Base-by-base conservation (phyloP, 192 early-diverging fungal species). In the Umbelopsis sp. region DNA sequence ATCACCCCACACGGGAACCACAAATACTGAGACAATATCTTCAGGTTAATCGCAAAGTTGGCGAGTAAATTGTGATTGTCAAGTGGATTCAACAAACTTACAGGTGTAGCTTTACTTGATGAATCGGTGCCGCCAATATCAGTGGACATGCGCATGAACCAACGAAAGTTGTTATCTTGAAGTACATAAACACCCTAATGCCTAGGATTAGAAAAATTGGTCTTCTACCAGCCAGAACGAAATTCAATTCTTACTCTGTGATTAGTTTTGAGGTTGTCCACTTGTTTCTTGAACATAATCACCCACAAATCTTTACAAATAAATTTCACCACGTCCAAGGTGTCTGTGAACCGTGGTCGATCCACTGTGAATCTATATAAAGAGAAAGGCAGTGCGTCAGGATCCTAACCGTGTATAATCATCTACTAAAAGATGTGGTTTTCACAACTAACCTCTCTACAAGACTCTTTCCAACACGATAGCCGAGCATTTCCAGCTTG, bases 221-320 rank as follows among this genome's bases (percentile, higher is more conserved):
- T 22, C 16, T 49, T 25, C 50, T 9, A 31, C 14, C 25, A 52
- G 22, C 7, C 34, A n/a, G 9, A 10, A 32, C 36, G 5, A 16
- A 66, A 25, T 47, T 45, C 9, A 17, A 24, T 12, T 65, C 83
- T 66, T 74, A 95, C 93, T 41, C 95, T 82, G 72, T 98, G 98
- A 81, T 99, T 99, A 11, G 98, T 98, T 79, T 99, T 99, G 12
- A 99, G 83, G 72, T 98, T 98, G 74, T 99, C 98, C 43, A 99
- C 90, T 76, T 99, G 96, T 69, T 98, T 96, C 77, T 96, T 95
- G 76, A 98, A 99, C 51, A 97, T 79, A 36, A 91, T 81, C 54
- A 91, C 91, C 98, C 98, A 99, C 25, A 97, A 86, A 62, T 99
- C 98, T 78, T 98, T 98, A 85, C 98, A 99, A 11, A 99, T 89